phyloP scores from a whole-genome alignment of 192 early-diverging fungal genomes.

The Physocladia obscura region DNA sequence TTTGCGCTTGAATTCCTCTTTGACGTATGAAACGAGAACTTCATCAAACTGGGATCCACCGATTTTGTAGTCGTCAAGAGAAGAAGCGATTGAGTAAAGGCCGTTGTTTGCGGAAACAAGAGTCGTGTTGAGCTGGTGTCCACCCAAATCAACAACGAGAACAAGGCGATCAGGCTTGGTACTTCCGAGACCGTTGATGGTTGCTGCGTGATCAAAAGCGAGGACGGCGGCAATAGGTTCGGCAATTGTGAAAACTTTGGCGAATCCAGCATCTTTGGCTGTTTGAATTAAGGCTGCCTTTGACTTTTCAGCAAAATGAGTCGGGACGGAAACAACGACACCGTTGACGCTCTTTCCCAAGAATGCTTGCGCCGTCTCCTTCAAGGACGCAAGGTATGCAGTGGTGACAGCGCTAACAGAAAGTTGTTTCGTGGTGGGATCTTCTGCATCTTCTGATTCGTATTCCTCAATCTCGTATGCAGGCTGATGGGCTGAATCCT shows the following conservation, averaged over 20 bases:
- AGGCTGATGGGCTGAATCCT: constrained; percentile 29
- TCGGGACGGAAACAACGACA: constrained; percentile 82
- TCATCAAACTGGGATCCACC: constrained; percentile 88
- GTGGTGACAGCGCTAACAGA: constrained; percentile 73
- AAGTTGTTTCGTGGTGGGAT: constrained; percentile 44
- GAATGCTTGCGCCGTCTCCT: constrained; percentile 87
- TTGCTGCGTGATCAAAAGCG: constrained; percentile 67
- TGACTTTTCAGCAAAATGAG: constrained; percentile 78
- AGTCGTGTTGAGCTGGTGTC: constrained; percentile 78
- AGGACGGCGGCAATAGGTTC: constrained; percentile 91
- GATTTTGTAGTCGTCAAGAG: constrained; percentile 73
- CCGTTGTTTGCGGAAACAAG: constrained; percentile 78
- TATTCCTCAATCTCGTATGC: constrained; percentile 51
- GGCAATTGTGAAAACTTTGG: constrained; percentile 74
- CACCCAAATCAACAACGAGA: constrained; percentile 89
- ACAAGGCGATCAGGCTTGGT: constrained; percentile 66
- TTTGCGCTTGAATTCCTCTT: constrained; percentile 85
- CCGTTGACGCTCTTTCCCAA: constrained; percentile 76
- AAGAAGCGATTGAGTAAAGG: constrained; percentile 75
- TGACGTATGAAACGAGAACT: constrained; percentile 76
- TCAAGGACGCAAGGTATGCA: constrained; percentile 77
- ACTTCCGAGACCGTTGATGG: constrained; percentile 28
- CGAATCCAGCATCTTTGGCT: constrained; percentile 76
- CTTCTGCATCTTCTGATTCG: constrained; percentile 59
- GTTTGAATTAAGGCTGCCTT: constrained; percentile 64